Evolutionary conservation across 2,329 filamentous ascomycete species (phyloP), one percentile per base, ranked within the genome.

Genomic region (Fusarium floridanum): DNA sequence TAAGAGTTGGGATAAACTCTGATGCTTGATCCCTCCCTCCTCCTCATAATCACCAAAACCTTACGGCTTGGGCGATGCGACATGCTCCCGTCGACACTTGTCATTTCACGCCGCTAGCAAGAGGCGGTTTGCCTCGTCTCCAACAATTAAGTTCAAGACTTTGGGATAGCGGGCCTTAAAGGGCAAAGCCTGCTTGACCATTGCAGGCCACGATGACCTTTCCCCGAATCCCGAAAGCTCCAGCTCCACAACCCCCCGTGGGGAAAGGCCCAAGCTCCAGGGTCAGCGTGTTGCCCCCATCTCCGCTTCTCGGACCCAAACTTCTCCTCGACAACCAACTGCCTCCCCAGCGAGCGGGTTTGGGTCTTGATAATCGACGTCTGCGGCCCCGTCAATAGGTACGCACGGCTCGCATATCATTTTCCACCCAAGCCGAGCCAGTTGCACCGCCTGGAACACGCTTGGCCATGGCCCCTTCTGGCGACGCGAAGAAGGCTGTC

Each of bases 201-300:
- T 60, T 60, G 53, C 39, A 39, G 63, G 63, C 55, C 39, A 60
- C 57, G 17, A 32, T 29, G 20, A 39, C 61, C 36, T 24, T 55
- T 37, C 29, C 55, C 27, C 36, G 45, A 41, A 48, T 48, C 53
- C 41, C 59, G 59, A 61, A n/a, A 34, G 27, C 41, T 60, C 63
- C 48, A 62, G 66, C 66, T 73, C 55, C 17, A 67, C 39, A 53
- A 24, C 37, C 10, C 22, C 74, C 66, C 70, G 64, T 73, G 67
- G 70, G 73, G 73, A 69, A 75, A 67, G 64, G 70, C 57, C 72
- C 66, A 75, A 70, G 72, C 72, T 75, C 39, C 57, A 20, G 22
- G 55, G 12, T 65, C 34, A 60, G 50, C 56, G 64, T 45, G 50
- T 39, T 56, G 41, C 45, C 60, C 61, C 11, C 61, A 48, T 64